Evolutionary conservation across 768 basidiomycete genomes (phyloP).

Genomic region (Mycena belliarum): DNA sequence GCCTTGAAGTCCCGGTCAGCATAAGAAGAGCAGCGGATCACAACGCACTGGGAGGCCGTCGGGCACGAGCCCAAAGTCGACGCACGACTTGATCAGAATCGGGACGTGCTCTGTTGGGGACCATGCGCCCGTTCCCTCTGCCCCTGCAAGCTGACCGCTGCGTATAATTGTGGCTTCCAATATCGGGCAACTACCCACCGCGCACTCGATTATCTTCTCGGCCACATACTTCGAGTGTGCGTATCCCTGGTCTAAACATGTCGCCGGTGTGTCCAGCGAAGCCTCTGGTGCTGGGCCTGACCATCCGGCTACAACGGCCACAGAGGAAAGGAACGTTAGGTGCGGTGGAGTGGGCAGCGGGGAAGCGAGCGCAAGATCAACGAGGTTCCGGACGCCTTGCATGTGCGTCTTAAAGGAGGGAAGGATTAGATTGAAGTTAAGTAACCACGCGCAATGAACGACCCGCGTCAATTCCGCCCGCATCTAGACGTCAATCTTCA

Average conservation of each 20-base stretch:
- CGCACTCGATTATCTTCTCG: constrained; percentile 10
- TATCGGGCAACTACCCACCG: constrained; percentile 1
- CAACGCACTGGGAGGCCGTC: constrained; percentile 1
- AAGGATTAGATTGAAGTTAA: constrained; percentile 25
- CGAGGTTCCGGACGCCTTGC: constrained; percentile 22
- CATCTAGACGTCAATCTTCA: background rate
- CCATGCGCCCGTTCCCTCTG: constrained; percentile 14
- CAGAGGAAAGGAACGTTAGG: constrained; percentile 27
- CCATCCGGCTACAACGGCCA: constrained; percentile 20
- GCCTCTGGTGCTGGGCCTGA: background rate
- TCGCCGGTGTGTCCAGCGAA: background rate
- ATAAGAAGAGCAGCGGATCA: too few species aligned
- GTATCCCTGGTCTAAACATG: constrained; percentile 6
- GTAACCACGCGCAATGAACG: constrained; percentile 25
- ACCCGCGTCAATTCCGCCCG: constrained; percentile 2
- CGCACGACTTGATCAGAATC: constrained; percentile 8
- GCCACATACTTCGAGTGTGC: constrained; percentile 15
- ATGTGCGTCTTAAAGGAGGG: constrained; percentile 26
- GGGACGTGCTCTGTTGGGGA: constrained; percentile 8
- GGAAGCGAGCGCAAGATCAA: constrained; percentile 26
- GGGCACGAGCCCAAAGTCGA: constrained; percentile 9
- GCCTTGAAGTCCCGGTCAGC: background rate
- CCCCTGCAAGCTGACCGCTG: constrained; percentile 6
- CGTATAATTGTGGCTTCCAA: constrained; percentile 5
- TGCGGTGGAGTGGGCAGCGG: constrained; percentile 12